Base-by-base conservation (phyloP, 805 yeast genomes). In the Myxozyma nipponensis region DNA sequence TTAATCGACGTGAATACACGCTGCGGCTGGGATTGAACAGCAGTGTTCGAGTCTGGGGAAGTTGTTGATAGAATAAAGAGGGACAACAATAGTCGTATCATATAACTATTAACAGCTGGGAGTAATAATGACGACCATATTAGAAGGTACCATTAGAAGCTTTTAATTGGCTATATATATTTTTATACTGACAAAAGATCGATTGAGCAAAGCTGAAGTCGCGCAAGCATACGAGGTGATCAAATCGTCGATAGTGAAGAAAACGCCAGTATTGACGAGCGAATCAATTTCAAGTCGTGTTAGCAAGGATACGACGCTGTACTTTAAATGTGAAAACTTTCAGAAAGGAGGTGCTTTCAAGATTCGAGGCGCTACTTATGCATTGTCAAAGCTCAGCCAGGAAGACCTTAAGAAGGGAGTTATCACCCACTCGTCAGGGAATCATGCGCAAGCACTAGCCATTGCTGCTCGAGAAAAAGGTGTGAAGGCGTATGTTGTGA, bases 361-460 rank as follows among this genome's bases (percentile, higher is more conserved):
- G 62, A 68, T 75, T 47, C 71, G 79, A 47, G 53, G 79, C 23
- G 79, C 78, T 24, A 72, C 73, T 62, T 74, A 75, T 56, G 75
- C 76, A 71, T 68, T 75, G 46, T 72, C 77, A 36, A 68, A 72
- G 47, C 63, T 76, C 43, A 73, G 70, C 51, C 48, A 69, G 6
- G 64, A 67, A 34, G 55, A 67, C 19, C 70, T 74, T 3, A 56
- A 70, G 22, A 60, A 68, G 9, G 79, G 78, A n/a, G 78, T 75
- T 34, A 70, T 76, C 47, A 78, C 79, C 1, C 74, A 77, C 52
- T 75, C 78, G 24, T 78, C 79, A 1, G 79, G 79, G 1, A 75
- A 75, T 63, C 79, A 75, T 48, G 79, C 78, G 19, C 79, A 75
- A 50, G 79, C 79, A 28, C 75, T 76, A 28, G 78, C 79, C 1